Conservation (phyloP, 139 green algal species). For the Eudorina sp. region DNA sequence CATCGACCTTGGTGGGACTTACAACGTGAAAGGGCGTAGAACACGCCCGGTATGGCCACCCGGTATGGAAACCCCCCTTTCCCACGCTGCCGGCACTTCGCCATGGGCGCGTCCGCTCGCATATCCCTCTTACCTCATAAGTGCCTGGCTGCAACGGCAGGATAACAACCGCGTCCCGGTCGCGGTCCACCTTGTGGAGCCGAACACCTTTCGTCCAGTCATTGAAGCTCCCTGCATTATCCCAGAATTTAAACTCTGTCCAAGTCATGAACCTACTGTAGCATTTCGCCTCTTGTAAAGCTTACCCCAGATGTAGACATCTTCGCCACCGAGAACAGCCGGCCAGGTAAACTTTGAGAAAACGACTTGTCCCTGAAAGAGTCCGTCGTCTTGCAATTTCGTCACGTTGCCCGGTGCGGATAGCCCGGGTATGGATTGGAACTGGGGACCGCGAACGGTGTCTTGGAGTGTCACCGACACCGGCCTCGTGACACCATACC, state of each 20-base stretch:
- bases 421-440: background rate
- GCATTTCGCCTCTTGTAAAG: conserved; percentile 3
- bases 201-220: conserved; percentile 48
- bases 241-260: background rate
- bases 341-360: conserved; percentile 50
- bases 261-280: background rate
- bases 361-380: conserved; percentile 21
- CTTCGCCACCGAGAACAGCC: conserved; percentile 37
- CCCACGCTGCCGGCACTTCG: too few species aligned
- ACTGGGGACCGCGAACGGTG: conserved; percentile 4
- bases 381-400: conserved; percentile 4
- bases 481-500: background rate
- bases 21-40: too few species aligned
- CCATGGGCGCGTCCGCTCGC: too few species aligned
- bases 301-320: conserved; percentile 55
- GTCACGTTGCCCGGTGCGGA: conserved; percentile 41
- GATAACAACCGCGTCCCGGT: conserved; percentile 36
- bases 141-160: conserved; percentile 46
- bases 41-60: too few species aligned
- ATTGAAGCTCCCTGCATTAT: conserved; percentile 47
- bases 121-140: conserved; percentile 49
- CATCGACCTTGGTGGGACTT: too few species aligned
- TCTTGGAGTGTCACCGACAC: conserved; percentile 11
- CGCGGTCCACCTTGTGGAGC: conserved; percentile 20
- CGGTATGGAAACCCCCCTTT: too few species aligned